These are phyloP conservation scores for Podosphaera xanthii DNA, from an alignment of 2,329 filamentous ascomycete genomes.

Conservation along the genomic window DNA sequence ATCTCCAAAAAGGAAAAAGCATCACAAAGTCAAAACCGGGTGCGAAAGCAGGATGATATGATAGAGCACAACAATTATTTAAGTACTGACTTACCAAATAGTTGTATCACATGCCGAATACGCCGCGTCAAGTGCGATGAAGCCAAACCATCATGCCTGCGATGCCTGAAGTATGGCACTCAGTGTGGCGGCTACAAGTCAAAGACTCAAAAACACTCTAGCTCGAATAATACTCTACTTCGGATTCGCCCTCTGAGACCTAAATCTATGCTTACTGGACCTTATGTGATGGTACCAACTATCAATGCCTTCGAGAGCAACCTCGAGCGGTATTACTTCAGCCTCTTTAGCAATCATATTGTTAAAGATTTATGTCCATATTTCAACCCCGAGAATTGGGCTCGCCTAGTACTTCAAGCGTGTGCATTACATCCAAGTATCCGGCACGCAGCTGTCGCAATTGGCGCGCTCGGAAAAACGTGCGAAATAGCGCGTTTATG, in stretches of 20 bases:
- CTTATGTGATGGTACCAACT: background rate
- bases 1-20: background rate
- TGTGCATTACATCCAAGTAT: conserved; percentile 10
- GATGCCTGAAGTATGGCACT: conserved; percentile 36
- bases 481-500: conserved; percentile 5
- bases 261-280: background rate
- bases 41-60: conserved; percentile 1
- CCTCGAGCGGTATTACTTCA: conserved; percentile 11
- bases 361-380: conserved; percentile 11
- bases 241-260: background rate
- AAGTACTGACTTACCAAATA: background rate
- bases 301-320: conserved; percentile 4
- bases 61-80: background rate
- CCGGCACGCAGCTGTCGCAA: conserved; percentile 13
- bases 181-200: conserved; percentile 31
- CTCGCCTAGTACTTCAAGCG: conserved; percentile 12
- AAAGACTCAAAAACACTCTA: background rate
- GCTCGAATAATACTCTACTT: background rate
- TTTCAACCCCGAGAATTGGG: conserved; percentile 12
- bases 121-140: conserved; percentile 46
- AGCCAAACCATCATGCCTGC: conserved; percentile 33
- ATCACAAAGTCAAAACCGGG: conserved; percentile 7
- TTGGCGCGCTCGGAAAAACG: conserved; percentile 9
- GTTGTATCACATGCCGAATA: conserved; percentile 8
- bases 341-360: conserved; percentile 12